Conservation (phyloP, 805 yeast genomes). For the Metschnikowia santaceciliae region DNA sequence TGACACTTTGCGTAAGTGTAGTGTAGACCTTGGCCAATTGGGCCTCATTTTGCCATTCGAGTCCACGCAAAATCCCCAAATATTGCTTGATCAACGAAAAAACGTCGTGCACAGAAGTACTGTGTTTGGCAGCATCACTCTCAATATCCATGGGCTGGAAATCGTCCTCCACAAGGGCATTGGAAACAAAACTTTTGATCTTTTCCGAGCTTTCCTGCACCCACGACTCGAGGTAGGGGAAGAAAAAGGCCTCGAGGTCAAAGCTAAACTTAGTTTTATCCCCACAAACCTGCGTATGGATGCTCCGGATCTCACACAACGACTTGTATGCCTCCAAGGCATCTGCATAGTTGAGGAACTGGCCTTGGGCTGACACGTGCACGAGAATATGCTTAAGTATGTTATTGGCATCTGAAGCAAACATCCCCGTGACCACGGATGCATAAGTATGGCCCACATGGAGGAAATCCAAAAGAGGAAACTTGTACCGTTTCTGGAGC, state of each 20-base stretch:
- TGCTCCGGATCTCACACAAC: slow-evolving; percentile 49
- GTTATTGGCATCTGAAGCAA: slow-evolving; percentile 49
- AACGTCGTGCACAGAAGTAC: slow-evolving; percentile 65
- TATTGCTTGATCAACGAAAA: slow-evolving; percentile 60
- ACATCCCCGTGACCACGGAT: slow-evolving; percentile 46
- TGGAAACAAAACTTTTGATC: slow-evolving; percentile 45
- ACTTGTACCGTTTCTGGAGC: slow-evolving; percentile 57
- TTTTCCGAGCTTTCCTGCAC: slow-evolving; percentile 43
- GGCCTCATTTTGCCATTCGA: slow-evolving; percentile 62
- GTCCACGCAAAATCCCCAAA: slow-evolving; percentile 50
- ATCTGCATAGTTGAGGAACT: slow-evolving; percentile 47
- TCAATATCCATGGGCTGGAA: slow-evolving; percentile 49
- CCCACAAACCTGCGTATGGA: slow-evolving; percentile 45
- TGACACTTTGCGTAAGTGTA: slow-evolving; percentile 54
- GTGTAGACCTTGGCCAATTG: slow-evolving; percentile 65
- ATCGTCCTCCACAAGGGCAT: slow-evolving; percentile 55
- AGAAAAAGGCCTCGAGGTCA: slow-evolving; percentile 55
- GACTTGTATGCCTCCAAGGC: slow-evolving; percentile 54
- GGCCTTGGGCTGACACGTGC: slow-evolving; percentile 29
- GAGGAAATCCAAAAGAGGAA: slow-evolving; percentile 57
- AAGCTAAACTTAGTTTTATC: slow-evolving; percentile 42
- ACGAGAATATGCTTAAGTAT: slow-evolving; percentile 49
- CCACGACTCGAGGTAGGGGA: slow-evolving; percentile 35
- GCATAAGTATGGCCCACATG: slow-evolving; percentile 50
- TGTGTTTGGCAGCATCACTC: slow-evolving; percentile 39